Conservation (phyloP, 306 rosid genomes). For the Leucaena leucocephala region DNA sequence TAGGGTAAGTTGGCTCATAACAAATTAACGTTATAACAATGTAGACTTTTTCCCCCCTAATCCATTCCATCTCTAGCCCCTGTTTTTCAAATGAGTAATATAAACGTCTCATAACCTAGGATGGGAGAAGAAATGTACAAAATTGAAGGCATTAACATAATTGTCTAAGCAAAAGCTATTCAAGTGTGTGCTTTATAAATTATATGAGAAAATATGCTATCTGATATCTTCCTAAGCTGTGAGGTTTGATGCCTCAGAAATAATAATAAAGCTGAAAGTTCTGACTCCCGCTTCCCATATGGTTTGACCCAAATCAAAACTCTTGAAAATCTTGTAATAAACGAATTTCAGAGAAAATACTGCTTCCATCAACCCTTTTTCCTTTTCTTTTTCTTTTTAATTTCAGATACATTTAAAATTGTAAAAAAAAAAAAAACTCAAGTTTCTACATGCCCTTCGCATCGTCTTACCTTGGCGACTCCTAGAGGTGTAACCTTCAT, state of each 20-base stretch:
- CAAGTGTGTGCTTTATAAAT: neutral
- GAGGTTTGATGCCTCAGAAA: neutral
- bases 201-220: neutral
- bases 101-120: neutral
- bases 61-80: neutral
- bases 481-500: constrained; percentile 7
- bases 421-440: no score
- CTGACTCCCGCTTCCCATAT: constrained; percentile 9
- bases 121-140: neutral
- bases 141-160: neutral
- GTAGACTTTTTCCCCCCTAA: neutral
- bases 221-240: neutral
- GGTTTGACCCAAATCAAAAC: constrained; percentile 1
- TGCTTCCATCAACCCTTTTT: neutral
- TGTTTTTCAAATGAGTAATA: no score
- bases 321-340: neutral
- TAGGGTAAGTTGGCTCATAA: neutral
- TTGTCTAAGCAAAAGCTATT: neutral
- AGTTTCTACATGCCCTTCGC: neutral
- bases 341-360: neutral
- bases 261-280: neutral
- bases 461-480: constrained; percentile 9
- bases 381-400: neutral
- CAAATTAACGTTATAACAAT: no score
- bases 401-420: no score